These are phyloP conservation scores for Raddia distichophylla DNA, from an alignment of 176 grass and related monocot genomes.

Conservation along the genomic window DNA sequence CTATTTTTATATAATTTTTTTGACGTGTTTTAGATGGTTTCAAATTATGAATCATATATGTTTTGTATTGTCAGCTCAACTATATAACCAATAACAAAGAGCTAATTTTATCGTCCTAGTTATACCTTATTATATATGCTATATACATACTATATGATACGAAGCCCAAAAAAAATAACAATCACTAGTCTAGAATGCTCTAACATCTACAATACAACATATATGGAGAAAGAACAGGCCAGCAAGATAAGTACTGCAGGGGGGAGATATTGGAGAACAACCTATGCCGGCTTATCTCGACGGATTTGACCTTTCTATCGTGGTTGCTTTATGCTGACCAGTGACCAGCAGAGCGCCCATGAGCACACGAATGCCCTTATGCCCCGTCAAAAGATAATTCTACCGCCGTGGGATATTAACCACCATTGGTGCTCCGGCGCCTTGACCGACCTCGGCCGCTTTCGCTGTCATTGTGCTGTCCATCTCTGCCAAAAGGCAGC, in stretches of 20 bases:
- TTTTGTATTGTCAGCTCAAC: too few species aligned
- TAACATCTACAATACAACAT: not conserved
- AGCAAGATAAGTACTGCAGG: not conserved
- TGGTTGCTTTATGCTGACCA: constrained; percentile 23
- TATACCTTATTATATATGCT: too few species aligned
- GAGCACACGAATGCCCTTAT: not conserved
- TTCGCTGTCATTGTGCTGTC: constrained; percentile 12
- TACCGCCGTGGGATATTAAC: not conserved
- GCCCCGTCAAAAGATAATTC: not conserved
- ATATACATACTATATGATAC: not conserved
- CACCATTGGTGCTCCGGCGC: not conserved
- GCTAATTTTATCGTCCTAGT: too few species aligned
- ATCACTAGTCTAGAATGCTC: not conserved
- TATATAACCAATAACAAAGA: too few species aligned
- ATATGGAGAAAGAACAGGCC: not conserved
- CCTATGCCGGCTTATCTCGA: not conserved
- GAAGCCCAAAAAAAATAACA: not conserved
- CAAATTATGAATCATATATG: too few species aligned
- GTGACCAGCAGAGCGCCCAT: not conserved
- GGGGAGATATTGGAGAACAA: not conserved
- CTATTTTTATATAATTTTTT: too few species aligned
- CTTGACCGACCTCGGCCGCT: not conserved
- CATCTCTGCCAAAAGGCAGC: not conserved
- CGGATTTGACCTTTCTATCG: constrained; percentile 2
- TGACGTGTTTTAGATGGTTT: too few species aligned